These are phyloP conservation scores for Mycena kentingensis DNA, from an alignment of 768 basidiomycete species.

Conservation along the genomic window DNA sequence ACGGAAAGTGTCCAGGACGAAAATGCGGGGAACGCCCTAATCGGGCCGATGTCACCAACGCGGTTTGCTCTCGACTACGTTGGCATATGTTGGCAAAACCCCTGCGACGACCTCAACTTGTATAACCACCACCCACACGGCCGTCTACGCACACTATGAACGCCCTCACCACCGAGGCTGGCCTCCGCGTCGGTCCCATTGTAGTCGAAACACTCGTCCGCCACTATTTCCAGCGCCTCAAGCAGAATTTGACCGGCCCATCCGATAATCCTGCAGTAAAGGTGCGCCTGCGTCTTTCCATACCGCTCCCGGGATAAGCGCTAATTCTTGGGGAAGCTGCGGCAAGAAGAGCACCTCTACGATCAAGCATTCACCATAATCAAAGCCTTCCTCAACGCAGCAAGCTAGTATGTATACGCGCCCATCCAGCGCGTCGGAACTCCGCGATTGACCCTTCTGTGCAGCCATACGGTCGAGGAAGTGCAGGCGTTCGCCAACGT, in stretches of 20 bases:
- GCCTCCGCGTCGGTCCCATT: constrained; percentile 69
- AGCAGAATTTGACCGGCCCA: constrained; percentile 37
- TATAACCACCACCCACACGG: neutral
- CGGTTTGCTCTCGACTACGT: no score
- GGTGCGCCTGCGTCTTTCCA: neutral
- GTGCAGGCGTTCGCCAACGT: constrained; percentile 81
- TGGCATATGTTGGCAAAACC: no score
- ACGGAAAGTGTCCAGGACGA: no score
- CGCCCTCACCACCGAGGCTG: constrained; percentile 57
- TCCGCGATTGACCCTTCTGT: neutral
- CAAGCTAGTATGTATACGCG: constrained; percentile 56
- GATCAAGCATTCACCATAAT: constrained; percentile 75
- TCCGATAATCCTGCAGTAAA: constrained; percentile 42
- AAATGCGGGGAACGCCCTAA: no score
- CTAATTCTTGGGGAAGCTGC: constrained; percentile 42
- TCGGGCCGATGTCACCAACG: no score
- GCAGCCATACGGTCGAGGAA: constrained; percentile 83
- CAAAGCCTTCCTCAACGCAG: constrained; percentile 74
- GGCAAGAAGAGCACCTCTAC: constrained; percentile 77
- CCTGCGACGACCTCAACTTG: neutral
- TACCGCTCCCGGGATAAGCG: neutral
- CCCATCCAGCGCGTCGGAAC: neutral
- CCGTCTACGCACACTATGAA: constrained; percentile 1
- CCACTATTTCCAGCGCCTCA: constrained; percentile 77
- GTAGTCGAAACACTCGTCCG: constrained; percentile 79